Conservation (phyloP, 176 grass and related monocot genomes). For the Lolium perenne region DNA sequence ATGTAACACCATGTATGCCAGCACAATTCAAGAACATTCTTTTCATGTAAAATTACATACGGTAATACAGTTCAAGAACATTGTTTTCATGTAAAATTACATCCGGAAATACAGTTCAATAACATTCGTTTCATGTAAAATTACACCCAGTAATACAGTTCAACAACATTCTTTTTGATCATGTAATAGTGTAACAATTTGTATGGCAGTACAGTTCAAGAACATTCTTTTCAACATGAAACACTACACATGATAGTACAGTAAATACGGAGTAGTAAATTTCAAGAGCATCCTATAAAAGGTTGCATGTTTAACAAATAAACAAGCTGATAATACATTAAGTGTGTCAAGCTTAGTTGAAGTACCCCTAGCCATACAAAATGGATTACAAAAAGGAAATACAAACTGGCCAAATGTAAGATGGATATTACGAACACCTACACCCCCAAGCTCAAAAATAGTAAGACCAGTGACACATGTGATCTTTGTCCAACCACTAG, state of each 20-base stretch:
- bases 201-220: neutral
- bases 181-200: neutral
- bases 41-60: neutral
- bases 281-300: neutral
- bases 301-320: neutral
- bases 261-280: too few relatives aligned
- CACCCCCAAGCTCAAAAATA: slow-evolving; percentile 9
- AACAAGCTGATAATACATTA: neutral
- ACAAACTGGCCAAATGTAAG: slow-evolving; percentile 1
- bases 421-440: slow-evolving; percentile 1
- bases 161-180: neutral
- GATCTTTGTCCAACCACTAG: slow-evolving; percentile 14
- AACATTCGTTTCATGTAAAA: too few relatives aligned
- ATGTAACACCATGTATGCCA: neutral
- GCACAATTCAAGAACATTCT: neutral
- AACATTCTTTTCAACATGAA: neutral
- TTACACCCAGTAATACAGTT: neutral
- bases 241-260: neutral
- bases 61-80: too few relatives aligned
- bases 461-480: neutral
- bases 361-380: neutral
- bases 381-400: neutral
- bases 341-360: neutral
- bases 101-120: too few relatives aligned
- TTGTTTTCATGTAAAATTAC: too few relatives aligned